Conservation (phyloP, 1,139 yeast species). For the Debaryomycetaceae sp. region DNA sequence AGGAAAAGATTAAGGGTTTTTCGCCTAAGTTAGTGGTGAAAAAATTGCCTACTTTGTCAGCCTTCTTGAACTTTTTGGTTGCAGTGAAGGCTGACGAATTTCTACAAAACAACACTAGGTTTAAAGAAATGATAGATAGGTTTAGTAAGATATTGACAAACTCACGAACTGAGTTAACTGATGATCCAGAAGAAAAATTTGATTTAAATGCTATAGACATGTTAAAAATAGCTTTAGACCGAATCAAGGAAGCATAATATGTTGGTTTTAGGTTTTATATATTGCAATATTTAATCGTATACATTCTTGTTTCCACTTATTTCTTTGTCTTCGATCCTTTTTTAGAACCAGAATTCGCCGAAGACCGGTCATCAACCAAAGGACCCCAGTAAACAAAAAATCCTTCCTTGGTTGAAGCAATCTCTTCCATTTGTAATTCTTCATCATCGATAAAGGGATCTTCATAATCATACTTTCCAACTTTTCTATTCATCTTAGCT, state of each 20-base stretch:
- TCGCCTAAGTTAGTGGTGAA: conserved; percentile 18
- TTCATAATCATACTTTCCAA: conserved; percentile 85
- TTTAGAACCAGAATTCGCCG: conserved; percentile 16
- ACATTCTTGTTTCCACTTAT: conserved; percentile 5
- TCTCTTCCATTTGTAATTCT: conserved; percentile 86
- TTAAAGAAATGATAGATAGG: conserved; percentile 17
- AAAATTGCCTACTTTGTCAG: conserved; percentile 43
- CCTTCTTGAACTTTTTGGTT: conserved; percentile 54
- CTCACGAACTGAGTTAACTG: conserved; percentile 11
- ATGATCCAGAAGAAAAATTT: conserved; percentile 15
- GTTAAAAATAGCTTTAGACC: conserved; percentile 39
- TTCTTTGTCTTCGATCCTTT: conserved; percentile 17
- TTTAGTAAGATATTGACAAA: conserved; percentile 9
- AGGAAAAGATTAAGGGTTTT: conserved; percentile 7
- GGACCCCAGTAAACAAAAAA: conserved; percentile 97
- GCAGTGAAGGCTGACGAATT: conserved; percentile 32
- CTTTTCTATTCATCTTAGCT: conserved; percentile 57
- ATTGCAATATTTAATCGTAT: no score
- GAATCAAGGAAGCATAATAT: conserved; percentile 15
- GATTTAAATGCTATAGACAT: conserved; percentile 38
- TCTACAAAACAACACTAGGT: conserved; percentile 16
- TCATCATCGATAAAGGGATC: conserved; percentile 98
- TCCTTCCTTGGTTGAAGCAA: conserved; percentile 91
- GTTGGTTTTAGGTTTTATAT: no score
- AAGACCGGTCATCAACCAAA: conserved; percentile 59